phyloP scores from a whole-genome alignment of 331 rosid species.

The Dryas integrifolia region DNA sequence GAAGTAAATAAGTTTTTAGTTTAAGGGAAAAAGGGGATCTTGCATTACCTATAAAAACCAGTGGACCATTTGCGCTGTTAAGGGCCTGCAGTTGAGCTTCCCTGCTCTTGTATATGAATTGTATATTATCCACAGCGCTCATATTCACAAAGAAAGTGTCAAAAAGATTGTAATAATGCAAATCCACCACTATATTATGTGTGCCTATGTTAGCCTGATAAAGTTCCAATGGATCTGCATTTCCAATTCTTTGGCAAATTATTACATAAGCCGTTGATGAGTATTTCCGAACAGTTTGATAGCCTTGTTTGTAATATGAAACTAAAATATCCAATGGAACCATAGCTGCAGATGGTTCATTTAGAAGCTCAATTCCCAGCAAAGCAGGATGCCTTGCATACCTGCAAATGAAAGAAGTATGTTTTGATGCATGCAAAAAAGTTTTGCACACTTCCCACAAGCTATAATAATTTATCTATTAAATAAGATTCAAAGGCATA shows the following conservation, averaged over 20 bases:
- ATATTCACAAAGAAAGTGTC: constrained; percentile 62
- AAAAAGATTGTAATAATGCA: constrained; percentile 87
- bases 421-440: not conserved
- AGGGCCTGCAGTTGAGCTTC: constrained; percentile 63
- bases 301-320: constrained; percentile 77
- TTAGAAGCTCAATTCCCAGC: constrained; percentile 86
- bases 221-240: constrained; percentile 89
- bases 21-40: constrained; percentile 6
- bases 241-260: constrained; percentile 83
- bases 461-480: constrained; percentile 7
- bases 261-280: constrained; percentile 73
- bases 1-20: constrained; percentile 11
- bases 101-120: constrained; percentile 67
- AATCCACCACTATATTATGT: constrained; percentile 69
- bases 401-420: constrained; percentile 46
- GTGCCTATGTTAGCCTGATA: constrained; percentile 70
- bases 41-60: constrained; percentile 57
- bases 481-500: constrained; percentile 4
- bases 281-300: constrained; percentile 66
- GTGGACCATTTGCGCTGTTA: constrained; percentile 66
- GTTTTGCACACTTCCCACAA: not conserved
- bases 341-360: constrained; percentile 70
- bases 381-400: constrained; percentile 63
- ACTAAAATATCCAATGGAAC: constrained; percentile 64
- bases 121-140: constrained; percentile 65